Evolutionary conservation across 495 filamentous ascomycete species (phyloP).

Genomic region (Penicillium canariense): DNA sequence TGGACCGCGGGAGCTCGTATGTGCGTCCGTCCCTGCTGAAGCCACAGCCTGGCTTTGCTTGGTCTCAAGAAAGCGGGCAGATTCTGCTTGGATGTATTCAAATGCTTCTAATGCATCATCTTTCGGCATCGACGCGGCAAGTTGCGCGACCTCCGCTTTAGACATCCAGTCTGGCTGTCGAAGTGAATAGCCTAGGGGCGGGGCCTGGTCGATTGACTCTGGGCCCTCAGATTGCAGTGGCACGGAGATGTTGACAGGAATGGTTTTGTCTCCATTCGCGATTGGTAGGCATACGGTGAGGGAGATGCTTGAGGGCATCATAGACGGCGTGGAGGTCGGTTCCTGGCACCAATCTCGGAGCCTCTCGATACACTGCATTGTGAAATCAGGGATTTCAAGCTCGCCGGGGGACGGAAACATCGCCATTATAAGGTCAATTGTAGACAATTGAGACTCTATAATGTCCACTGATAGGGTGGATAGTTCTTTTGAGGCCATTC

Average conservation of each 20-base stretch:
- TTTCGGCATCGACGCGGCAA: slow-evolving; percentile 29
- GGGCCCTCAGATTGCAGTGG: slow-evolving; percentile 26
- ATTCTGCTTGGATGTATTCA: slow-evolving; percentile 32
- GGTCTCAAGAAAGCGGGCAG: slow-evolving; percentile 24
- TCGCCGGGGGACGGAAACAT: slow-evolving; percentile 39
- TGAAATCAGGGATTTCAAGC: slow-evolving; percentile 34
- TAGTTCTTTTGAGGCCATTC: slow-evolving; percentile 21
- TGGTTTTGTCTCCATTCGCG: slow-evolving; percentile 23
- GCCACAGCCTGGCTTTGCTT: slow-evolving; percentile 12
- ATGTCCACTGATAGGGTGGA: slow-evolving; percentile 26
- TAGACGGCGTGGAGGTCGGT: slow-evolving; percentile 7
- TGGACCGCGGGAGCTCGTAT: slow-evolving; percentile 3
- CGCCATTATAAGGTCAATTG: slow-evolving; percentile 34
- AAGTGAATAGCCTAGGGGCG: slow-evolving; percentile 29
- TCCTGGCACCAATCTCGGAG: slow-evolving; percentile 34
- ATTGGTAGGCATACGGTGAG: slow-evolving; percentile 31
- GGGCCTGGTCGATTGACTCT: slow-evolving; percentile 25
- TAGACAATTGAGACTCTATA: slow-evolving; percentile 37
- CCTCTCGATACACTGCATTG: slow-evolving; percentile 30
- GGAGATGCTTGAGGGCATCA: slow-evolving; percentile 25
- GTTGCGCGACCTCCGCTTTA: slow-evolving; percentile 32
- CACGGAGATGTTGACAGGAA: slow-evolving; percentile 37
- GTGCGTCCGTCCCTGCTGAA: not conserved
- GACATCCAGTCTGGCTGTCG: slow-evolving; percentile 46
- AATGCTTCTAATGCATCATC: slow-evolving; percentile 35